Conservation (phyloP, 345 rosid species). For the Litchi chinensis region DNA sequence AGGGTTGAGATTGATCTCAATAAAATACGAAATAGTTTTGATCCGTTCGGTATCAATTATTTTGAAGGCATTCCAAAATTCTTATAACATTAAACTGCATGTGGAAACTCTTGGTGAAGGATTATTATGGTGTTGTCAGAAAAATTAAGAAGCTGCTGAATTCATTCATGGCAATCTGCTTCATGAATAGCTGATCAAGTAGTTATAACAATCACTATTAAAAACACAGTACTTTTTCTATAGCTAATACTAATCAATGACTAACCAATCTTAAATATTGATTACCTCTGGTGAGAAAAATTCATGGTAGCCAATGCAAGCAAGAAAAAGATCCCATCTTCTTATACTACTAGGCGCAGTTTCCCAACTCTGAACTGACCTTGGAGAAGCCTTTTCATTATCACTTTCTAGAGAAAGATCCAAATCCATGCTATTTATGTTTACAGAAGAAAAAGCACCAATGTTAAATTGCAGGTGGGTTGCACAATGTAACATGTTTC, state of each 20-base stretch:
- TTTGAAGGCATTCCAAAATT: too few relatives aligned
- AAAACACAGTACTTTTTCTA: neutral
- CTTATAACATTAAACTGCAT: too few relatives aligned
- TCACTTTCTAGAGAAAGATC: neutral
- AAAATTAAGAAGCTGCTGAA: too few relatives aligned
- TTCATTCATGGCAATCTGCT: neutral
- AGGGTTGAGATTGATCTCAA: too few relatives aligned
- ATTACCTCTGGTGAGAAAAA: slow-evolving; percentile 30
- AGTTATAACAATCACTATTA: neutral
- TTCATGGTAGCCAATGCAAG: slow-evolving; percentile 30
- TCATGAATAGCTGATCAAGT: neutral
- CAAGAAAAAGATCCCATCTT: slow-evolving; percentile 14
- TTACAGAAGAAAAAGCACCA: neutral
- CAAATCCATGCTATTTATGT: slow-evolving; percentile 7
- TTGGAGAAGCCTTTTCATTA: neutral
- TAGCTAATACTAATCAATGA: too few relatives aligned
- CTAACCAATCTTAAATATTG: too few relatives aligned
- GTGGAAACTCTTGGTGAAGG: too few relatives aligned
- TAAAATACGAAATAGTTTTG: too few relatives aligned
- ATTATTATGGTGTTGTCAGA: too few relatives aligned
- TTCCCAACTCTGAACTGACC: slow-evolving; percentile 1
- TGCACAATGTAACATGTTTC: neutral
- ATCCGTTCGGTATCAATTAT: too few relatives aligned
- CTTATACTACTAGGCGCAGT: neutral
- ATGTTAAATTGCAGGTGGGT: neutral